These are phyloP conservation scores for Mortierella claussenii DNA, from an alignment of 192 early-diverging fungal genomes.

Conservation along the genomic window DNA sequence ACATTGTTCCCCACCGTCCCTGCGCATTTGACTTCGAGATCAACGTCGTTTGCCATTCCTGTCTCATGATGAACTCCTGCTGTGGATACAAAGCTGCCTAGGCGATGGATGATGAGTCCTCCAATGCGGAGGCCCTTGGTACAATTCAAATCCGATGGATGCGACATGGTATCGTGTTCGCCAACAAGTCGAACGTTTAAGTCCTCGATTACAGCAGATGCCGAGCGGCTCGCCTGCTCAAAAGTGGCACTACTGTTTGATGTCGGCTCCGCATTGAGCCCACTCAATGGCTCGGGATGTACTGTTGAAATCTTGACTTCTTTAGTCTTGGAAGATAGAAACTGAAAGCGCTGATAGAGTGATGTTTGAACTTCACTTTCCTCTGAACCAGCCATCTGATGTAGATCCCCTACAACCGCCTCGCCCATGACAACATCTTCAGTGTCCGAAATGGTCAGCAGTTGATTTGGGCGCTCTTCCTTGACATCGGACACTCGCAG, in stretches of 20 bases:
- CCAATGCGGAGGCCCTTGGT: slow-evolving; percentile 2
- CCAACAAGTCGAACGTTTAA: too few relatives aligned
- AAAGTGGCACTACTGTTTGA: background rate
- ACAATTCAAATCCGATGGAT: background rate
- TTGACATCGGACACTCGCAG: background rate
- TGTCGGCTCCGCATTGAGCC: background rate
- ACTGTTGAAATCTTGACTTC: too few relatives aligned
- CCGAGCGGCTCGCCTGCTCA: background rate
- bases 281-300: too few relatives aligned
- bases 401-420: background rate
- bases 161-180: too few relatives aligned
- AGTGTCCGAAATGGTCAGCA: background rate
- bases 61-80: slow-evolving; percentile 4
- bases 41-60: slow-evolving; percentile 14
- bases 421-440: background rate
- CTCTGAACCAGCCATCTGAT: too few relatives aligned
- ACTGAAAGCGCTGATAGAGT: too few relatives aligned
- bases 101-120: slow-evolving; percentile 2
- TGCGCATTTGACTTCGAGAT: slow-evolving; percentile 10
- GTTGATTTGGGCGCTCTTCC: background rate
- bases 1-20: too few relatives aligned
- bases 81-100: slow-evolving; percentile 8
- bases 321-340: too few relatives aligned
- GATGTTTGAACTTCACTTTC: too few relatives aligned
- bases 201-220: background rate